phyloP scores from a whole-genome alignment of 148 eudicot genomes.

The Vaccinium corymbosum region DNA sequence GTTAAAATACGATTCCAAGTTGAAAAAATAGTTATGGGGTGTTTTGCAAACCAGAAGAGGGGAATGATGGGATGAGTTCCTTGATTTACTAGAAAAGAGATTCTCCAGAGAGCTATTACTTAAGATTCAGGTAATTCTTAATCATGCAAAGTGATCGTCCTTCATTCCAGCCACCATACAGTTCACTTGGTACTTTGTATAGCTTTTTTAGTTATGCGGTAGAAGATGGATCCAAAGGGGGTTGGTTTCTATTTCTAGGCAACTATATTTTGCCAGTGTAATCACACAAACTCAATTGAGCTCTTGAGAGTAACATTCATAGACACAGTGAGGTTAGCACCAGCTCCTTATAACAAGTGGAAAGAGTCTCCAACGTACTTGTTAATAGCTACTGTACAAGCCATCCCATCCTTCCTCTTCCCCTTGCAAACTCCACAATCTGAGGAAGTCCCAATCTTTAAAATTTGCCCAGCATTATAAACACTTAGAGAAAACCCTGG shows the following conservation, averaged over 20 bases:
- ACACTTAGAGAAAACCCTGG: constrained; percentile 74
- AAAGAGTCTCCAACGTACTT: constrained; percentile 45
- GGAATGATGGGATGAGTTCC: neutral
- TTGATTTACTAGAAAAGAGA: neutral
- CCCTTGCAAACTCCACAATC: constrained; percentile 91
- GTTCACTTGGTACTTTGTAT: neutral
- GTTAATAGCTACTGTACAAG: constrained; percentile 61
- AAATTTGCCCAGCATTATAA: constrained; percentile 55
- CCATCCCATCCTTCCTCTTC: constrained; percentile 65
- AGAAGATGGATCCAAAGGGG: neutral
- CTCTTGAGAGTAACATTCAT: neutral
- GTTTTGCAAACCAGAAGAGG: neutral
- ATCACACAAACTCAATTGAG: neutral
- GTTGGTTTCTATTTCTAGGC: neutral
- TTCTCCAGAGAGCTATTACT: neutral
- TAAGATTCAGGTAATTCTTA: neutral
- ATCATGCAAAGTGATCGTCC: neutral
- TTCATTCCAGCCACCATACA: neutral
- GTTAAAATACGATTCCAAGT: neutral
- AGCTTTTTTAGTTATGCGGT: neutral
- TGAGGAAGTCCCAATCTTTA: constrained; percentile 79
- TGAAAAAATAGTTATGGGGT: neutral
- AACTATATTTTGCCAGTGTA: neutral
- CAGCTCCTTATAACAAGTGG: neutral
- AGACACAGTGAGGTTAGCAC: too few species aligned